Evolutionary conservation across 2,329 filamentous ascomycete genomes (phyloP).

Genomic region (Albophoma yamanashiensis): DNA sequence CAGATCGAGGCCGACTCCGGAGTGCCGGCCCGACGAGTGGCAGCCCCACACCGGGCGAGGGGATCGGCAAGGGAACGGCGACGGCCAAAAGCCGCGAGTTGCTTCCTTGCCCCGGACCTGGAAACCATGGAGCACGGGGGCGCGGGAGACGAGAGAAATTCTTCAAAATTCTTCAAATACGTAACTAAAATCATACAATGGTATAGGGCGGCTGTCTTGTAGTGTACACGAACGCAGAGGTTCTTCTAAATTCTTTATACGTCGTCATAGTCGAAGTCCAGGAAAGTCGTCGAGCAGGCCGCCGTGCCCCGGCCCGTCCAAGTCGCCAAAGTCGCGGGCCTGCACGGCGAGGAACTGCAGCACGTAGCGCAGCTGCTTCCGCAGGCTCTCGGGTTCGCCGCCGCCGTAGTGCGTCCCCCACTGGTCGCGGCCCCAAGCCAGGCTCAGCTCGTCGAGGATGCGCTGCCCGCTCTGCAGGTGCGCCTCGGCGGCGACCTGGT

Average conservation of each 20-base stretch:
- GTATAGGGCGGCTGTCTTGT: background rate
- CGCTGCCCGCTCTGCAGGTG: conserved; percentile 25
- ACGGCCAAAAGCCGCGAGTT: background rate
- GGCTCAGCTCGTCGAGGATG: conserved; percentile 23
- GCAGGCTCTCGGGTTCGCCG: conserved; percentile 2
- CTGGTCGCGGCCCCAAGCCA: background rate
- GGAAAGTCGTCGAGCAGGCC: conserved; percentile 1
- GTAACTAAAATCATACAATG: background rate
- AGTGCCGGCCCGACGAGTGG: background rate
- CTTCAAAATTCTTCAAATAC: background rate
- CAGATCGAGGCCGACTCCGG: background rate
- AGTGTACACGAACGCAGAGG: background rate
- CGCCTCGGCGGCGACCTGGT: conserved; percentile 19
- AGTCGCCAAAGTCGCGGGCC: conserved; percentile 1
- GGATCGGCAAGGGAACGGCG: background rate
- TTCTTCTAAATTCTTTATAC: background rate
- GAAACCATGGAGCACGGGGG: background rate
- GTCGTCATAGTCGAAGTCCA: background rate
- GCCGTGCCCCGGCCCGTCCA: background rate
- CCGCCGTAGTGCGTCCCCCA: background rate
- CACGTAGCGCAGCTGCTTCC: conserved; percentile 8
- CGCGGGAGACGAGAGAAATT: background rate
- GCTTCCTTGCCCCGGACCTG: background rate
- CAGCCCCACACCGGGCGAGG: background rate
- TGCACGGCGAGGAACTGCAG: conserved; percentile 11